Conservation (phyloP, 257 asterid species). For the Galeopsis tetrahit region DNA sequence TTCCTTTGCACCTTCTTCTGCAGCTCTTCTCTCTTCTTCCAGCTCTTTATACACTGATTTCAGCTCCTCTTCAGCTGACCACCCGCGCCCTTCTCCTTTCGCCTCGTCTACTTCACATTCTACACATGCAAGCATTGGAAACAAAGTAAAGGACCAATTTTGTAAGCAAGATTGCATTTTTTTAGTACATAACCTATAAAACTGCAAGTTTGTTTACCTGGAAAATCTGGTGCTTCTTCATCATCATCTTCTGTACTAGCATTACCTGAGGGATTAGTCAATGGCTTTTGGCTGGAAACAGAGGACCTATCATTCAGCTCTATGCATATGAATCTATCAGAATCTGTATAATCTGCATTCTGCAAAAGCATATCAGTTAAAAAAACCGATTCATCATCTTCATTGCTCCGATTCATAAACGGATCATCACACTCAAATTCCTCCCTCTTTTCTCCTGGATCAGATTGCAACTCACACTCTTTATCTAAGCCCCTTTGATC, state of each 20-base stretch:
- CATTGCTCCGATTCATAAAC: slow-evolving; percentile 18
- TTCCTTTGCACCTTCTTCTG: slow-evolving; percentile 62
- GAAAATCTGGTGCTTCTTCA: slow-evolving; percentile 5
- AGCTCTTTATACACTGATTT: slow-evolving; percentile 56
- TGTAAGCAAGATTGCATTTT: not conserved
- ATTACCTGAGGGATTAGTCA: not conserved
- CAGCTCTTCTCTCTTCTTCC: slow-evolving; percentile 72
- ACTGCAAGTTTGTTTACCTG: slow-evolving; percentile 23
- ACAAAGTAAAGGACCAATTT: not conserved
- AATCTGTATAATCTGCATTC: slow-evolving; percentile 34
- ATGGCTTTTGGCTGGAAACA: not conserved
- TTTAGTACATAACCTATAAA: not conserved
- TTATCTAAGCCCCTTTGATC: slow-evolving; percentile 18
- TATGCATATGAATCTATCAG: slow-evolving; percentile 47
- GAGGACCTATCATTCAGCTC: slow-evolving; percentile 37
- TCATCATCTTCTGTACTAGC: not conserved
- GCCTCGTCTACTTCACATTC: too few species aligned
- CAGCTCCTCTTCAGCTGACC: slow-evolving; percentile 38
- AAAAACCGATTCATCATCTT: slow-evolving; percentile 36
- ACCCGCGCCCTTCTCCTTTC: too few species aligned
- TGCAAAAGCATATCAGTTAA: slow-evolving; percentile 40
- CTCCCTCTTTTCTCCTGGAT: slow-evolving; percentile 25
- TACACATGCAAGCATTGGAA: too few species aligned
- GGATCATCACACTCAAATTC: slow-evolving; percentile 26
- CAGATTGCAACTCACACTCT: slow-evolving; percentile 32